phyloP scores from a whole-genome alignment of 306 rosid species.

The Vigna hirtella region DNA sequence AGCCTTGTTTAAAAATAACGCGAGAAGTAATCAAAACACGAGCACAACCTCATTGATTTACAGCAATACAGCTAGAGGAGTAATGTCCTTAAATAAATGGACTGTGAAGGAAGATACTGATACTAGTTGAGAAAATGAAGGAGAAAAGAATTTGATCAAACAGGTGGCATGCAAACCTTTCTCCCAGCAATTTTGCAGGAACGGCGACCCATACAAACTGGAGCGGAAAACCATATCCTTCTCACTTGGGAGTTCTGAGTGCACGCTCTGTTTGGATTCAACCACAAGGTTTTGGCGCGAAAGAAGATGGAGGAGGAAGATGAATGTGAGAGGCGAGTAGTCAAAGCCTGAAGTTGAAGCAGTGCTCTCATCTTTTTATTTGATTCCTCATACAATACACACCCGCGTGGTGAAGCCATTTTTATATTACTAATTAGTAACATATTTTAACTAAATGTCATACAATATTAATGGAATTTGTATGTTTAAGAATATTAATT shows the following conservation, averaged over 20 bases:
- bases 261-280: conserved; percentile 32
- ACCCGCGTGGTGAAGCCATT: background rate
- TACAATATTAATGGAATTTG: too few species aligned
- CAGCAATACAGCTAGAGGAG: background rate
- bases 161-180: conserved; percentile 67
- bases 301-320: conserved; percentile 49
- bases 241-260: conserved; percentile 40
- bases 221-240: conserved; percentile 65
- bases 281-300: conserved; percentile 48
- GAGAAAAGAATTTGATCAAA: conserved; percentile 55
- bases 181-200: conserved; percentile 94
- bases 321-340: conserved; percentile 48
- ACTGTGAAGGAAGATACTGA: background rate
- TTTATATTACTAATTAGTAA: background rate
- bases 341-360: conserved; percentile 49
- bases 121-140: conserved; percentile 10
- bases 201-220: conserved; percentile 91
- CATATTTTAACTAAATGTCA: too few species aligned
- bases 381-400: background rate
- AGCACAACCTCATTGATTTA: background rate
- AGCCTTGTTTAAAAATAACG: background rate
- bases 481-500: too few species aligned
- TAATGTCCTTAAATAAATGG: background rate
- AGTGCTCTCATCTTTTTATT: conserved; percentile 50
- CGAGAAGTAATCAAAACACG: background rate